A percentile compares a stretch with the other conserved stretches of the same genome.
Conservation (phyloP, 2,329 filamentous ascomycete genomes). For the Tolypocladium ovalisporum region DNA sequence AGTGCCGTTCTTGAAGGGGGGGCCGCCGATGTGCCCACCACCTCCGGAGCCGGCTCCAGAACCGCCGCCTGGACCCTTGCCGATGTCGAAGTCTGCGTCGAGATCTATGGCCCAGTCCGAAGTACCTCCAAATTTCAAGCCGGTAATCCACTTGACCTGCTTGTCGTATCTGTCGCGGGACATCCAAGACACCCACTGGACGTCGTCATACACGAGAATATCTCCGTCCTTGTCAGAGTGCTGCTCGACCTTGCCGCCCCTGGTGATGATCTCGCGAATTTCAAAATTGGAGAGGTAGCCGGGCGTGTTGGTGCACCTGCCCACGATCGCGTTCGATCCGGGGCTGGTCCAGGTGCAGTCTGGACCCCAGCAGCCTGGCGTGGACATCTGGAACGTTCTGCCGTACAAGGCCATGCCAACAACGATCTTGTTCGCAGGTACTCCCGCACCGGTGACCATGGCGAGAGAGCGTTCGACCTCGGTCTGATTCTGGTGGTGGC, state of each 20-base stretch:
- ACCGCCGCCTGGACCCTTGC: neutral
- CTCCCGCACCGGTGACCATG: constrained; percentile 23
- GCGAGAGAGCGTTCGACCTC: constrained; percentile 20
- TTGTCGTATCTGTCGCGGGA: neutral
- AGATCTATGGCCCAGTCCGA: neutral
- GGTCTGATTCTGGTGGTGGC: constrained; percentile 23
- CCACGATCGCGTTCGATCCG: constrained; percentile 11
- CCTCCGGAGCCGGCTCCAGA: no score
- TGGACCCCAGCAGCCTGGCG: constrained; percentile 13
- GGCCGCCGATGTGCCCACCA: no score
- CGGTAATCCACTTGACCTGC: neutral
- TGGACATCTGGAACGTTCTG: constrained; percentile 20
- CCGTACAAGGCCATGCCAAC: constrained; percentile 21
- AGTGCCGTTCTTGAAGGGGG: no score
- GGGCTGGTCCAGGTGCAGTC: constrained; percentile 14
- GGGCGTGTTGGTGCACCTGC: constrained; percentile 14
- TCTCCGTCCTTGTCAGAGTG: constrained; percentile 2
- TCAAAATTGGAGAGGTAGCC: constrained; percentile 22
- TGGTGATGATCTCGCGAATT: constrained; percentile 10
- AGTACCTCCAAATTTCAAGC: neutral
- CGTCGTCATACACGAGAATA: constrained; percentile 11
- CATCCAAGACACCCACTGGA: constrained; percentile 6
- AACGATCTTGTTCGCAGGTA: constrained; percentile 16
- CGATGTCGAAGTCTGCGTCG: neutral
- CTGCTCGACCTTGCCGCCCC: neutral